Evolutionary conservation across 257 asterid species (phyloP), one percentile per base, ranked within the genome.

Genomic region (Nicotiana attenuata): DNA sequence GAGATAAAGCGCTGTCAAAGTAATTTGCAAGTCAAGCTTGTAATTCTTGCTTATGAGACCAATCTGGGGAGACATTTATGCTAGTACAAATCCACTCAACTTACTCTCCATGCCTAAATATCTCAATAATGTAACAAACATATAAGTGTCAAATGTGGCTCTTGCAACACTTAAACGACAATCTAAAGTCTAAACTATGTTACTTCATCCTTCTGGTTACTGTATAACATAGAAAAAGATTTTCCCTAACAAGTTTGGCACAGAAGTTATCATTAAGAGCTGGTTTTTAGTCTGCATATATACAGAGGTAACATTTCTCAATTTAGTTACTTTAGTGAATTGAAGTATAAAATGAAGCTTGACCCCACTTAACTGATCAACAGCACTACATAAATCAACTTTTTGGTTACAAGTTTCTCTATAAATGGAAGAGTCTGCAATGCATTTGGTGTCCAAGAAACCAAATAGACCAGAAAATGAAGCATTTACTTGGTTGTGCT

Each of bases 371-470:
- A 26, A 75, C 24, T 26, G 16, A 50, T 28, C 31, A 64, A 64
- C 41, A 26, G 7, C 8, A 13, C 9, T 5, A 26, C 7, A 64
- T 26, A 4, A 9, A 60, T 60, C 11, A 13, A 10, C 11, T 3
- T 10, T 19, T 60, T 60, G 65, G 14, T 3, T 41, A 7, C 65
- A 60, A 60, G 29, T 50, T 47, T 73, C 10, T 50, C 26, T 75
- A 75, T 75, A 75, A 75, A 75, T 75, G 26, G 63, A 75, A 75
- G 79, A 50, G 80, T 50, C 64, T 50, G 28, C 26, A 53, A 73
- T 15, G 60, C 79, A 24, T 17, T 24, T 24, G 11, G 13, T 10
- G 2, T 22, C 52, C 63, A 75, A 50, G 41, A 50, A 75, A 75
- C 80, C 10, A 50, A 73, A 73, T 73, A 7, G 41, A 73, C 13